Base-by-base conservation (phyloP, 2,329 filamentous ascomycete species). In the Rosellinia necatrix region DNA sequence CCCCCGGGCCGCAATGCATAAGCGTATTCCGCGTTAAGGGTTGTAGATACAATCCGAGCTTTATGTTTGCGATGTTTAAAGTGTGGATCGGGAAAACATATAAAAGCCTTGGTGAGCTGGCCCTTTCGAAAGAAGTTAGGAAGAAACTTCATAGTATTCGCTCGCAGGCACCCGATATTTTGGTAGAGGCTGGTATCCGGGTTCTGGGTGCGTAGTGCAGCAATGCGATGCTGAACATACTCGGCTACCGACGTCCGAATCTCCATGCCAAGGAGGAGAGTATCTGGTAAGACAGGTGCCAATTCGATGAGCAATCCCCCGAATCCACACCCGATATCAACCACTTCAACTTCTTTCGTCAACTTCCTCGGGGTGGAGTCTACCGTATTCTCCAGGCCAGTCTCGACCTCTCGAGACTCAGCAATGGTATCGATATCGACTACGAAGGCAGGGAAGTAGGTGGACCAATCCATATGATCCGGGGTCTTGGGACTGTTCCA, bases 121-220 rank as follows among this genome's bases (percentile, higher is more conserved):
- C 76, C 80, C 68, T 87, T 89, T 51, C 76, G 78, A 79, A 99
- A 97, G 80, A 97, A 96, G 71, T 99, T 97, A 60, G 96, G 93
- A n/a, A 99, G 79, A 74, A 97, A 99, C 73, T 99, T 99, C 94
- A 99, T 99, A 4, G 91, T 91, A 77, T 99, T 99, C 63, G 91
- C 90, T 60, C 94, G 88, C 43, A 99, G 79, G 70, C 91, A 96
- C 29, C 89, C 87, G 50, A 93, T 88, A 72, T 99, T 99, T 70
- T 96, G 88, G 72, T 91, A 97, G 42, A 77, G 73, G 47, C 75
- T 73, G 24, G 71, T 70, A 5, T 77, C 76, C 5, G 76, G 68
- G 61, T 84, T 81, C 68, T 92, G 87, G 10, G 79, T 76, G 3
- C 94, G 86, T 15, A 97, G 80, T 4, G 92, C 93, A 63, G 85